phyloP scores from a whole-genome alignment of 2,329 filamentous ascomycete species.

The Daldinia sp. region DNA sequence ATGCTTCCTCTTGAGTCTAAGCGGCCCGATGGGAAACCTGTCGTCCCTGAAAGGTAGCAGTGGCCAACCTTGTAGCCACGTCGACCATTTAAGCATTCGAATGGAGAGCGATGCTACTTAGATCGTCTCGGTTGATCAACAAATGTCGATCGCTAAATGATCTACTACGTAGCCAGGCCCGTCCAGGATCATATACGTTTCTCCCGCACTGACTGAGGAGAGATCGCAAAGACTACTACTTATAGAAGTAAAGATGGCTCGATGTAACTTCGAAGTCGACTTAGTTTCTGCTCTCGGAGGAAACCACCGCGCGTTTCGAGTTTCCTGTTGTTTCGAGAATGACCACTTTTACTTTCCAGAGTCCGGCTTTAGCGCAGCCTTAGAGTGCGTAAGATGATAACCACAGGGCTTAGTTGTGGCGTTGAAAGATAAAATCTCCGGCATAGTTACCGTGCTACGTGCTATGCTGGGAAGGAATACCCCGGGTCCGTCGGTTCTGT shows the following conservation, averaged over 20 bases:
- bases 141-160: constrained; percentile 29
- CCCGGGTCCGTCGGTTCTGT: constrained; percentile 17
- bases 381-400: neutral
- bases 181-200: constrained; percentile 16
- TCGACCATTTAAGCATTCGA: constrained; percentile 42
- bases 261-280: constrained; percentile 8
- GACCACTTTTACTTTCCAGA: neutral
- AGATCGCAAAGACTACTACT: constrained; percentile 21
- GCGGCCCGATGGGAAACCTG: neutral
- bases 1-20: neutral
- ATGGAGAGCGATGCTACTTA: constrained; percentile 39
- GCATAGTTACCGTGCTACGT: constrained; percentile 18
- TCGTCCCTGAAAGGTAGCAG: neutral
- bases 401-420: constrained; percentile 21
- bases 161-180: constrained; percentile 19
- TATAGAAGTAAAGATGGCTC: constrained; percentile 15
- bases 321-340: constrained; percentile 12
- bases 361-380: neutral
- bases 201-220: constrained; percentile 23
- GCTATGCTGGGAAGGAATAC: constrained; percentile 21
- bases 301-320: constrained; percentile 20
- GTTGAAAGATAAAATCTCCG: constrained; percentile 31
- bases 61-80: constrained; percentile 25
- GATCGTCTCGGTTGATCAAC: constrained; percentile 41
- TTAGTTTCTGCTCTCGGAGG: neutral